Conservation (phyloP, 768 basidiomycete species). For the Zangia roseola region DNA sequence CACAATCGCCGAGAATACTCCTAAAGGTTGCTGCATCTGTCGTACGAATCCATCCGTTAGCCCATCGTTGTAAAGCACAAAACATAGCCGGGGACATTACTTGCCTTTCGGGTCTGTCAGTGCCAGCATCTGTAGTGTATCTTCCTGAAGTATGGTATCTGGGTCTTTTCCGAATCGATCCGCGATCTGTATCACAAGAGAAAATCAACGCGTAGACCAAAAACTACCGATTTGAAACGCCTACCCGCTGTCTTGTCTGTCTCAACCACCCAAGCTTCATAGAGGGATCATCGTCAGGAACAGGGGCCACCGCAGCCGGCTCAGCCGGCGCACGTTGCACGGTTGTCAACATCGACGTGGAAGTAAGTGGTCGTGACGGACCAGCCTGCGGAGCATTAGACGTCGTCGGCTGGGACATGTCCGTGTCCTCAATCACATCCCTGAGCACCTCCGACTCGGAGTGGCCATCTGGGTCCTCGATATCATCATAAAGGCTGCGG, state of each 20-base stretch:
- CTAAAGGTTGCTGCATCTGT: conserved; percentile 16
- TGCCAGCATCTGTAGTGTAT: conserved; percentile 26
- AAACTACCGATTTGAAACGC: neutral
- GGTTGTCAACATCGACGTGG: neutral
- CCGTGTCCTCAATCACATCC: conserved; percentile 7
- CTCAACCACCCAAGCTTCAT: conserved; percentile 15
- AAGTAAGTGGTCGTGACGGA: conserved; percentile 5
- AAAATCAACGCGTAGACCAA: neutral
- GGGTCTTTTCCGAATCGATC: neutral
- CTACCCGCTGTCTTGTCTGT: conserved; percentile 20
- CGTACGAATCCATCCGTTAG: neutral
- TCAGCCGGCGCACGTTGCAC: neutral
- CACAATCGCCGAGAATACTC: conserved; percentile 17
- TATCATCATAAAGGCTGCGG: conserved; percentile 28
- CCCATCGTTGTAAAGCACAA: neutral
- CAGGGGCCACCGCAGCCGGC: too few relatives aligned
- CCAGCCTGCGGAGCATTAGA: conserved; percentile 8
- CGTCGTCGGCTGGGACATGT: conserved; percentile 2
- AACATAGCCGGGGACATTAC: neutral
- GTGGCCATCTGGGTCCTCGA: conserved; percentile 25
- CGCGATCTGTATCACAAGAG: conserved; percentile 16
- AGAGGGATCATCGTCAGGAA: conserved; percentile 12
- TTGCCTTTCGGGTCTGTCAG: conserved; percentile 20
- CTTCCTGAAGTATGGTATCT: conserved; percentile 21
- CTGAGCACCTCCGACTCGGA: conserved; percentile 16